Evolutionary conservation across 2,329 filamentous ascomycete genomes (phyloP).

Genomic region (Hypoxylon sp.): DNA sequence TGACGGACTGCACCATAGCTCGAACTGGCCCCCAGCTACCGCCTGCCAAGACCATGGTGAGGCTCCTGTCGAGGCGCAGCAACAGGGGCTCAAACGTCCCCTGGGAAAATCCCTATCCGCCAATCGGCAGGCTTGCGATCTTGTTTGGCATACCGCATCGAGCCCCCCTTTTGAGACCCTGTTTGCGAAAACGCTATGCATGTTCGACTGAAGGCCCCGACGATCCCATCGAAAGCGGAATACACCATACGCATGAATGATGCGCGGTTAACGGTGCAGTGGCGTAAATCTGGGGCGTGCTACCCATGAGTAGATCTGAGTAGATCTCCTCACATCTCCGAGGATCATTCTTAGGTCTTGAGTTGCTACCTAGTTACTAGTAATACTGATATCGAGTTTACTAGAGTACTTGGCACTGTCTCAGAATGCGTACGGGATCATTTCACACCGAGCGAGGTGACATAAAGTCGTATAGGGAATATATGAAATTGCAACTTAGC

Average conservation of each 20-base stretch:
- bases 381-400: not conserved
- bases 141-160: not conserved
- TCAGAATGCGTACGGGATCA: not conserved
- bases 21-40: slow-evolving; percentile 5
- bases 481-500: not conserved
- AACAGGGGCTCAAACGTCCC: slow-evolving; percentile 40
- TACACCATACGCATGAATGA: slow-evolving; percentile 19
- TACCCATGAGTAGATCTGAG: slow-evolving; percentile 16
- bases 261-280: slow-evolving; percentile 20
- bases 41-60: slow-evolving; percentile 27
- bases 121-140: slow-evolving; percentile 30
- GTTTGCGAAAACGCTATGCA: slow-evolving; percentile 14
- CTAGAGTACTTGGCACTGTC: not conserved
- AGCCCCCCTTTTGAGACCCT: slow-evolving; percentile 11
- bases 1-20: not conserved
- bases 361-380: not conserved
- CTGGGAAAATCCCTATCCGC: slow-evolving; percentile 38
- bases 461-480: not conserved
- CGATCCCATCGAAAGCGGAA: not conserved
- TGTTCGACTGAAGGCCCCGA: not conserved
- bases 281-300: slow-evolving; percentile 10
- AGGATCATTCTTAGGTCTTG: slow-evolving; percentile 7
- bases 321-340: slow-evolving; percentile 15
- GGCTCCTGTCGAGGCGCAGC: slow-evolving; percentile 22
- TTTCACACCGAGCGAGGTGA: not conserved